Evolutionary conservation across 164 flowering plant species (phyloP).

Genomic region (Sedum album): DNA sequence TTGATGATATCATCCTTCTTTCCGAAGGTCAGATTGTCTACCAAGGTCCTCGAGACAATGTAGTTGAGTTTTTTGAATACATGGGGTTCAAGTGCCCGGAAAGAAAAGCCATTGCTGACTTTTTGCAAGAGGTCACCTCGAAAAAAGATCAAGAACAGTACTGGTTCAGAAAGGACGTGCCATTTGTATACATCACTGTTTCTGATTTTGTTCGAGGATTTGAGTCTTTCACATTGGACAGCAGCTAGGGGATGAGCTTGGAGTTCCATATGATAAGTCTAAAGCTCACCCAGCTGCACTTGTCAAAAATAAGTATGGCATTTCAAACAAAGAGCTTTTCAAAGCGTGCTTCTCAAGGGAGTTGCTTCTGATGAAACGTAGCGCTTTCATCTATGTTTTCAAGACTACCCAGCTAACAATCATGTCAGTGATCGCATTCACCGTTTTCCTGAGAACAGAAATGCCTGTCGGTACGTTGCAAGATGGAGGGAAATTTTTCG

Average conservation of each 20-base stretch:
- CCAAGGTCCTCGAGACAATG: conserved; percentile 12
- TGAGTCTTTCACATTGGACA: conserved; percentile 29
- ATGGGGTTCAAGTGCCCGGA: conserved; percentile 14
- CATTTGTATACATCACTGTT: conserved; percentile 32
- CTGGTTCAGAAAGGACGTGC: conserved; percentile 30
- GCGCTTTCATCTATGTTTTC: conserved; percentile 44
- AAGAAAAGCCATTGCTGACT: conserved; percentile 13
- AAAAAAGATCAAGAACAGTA: conserved; percentile 58
- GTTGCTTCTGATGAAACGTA: conserved; percentile 49
- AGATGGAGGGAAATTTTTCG: conserved; percentile 43
- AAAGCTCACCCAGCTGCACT: conserved; percentile 48
- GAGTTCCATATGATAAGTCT: conserved; percentile 34
- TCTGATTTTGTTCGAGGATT: conserved; percentile 31
- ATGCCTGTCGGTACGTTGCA: conserved; percentile 32
- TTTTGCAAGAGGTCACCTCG: conserved; percentile 44
- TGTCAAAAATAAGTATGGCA: conserved; percentile 38
- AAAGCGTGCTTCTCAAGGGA: conserved; percentile 49
- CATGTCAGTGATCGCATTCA: conserved; percentile 41
- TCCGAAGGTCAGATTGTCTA: conserved; percentile 31
- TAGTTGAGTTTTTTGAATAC: conserved; percentile 10
- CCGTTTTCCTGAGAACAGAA: conserved; percentile 49
- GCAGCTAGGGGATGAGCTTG: conserved; percentile 25
- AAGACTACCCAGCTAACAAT: conserved; percentile 51
- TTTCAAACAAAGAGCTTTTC: conserved; percentile 41
- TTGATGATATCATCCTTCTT: conserved; percentile 30